phyloP scores from a whole-genome alignment of 108 stramenopile species.

The Cyclostephanos invisitatus region DNA sequence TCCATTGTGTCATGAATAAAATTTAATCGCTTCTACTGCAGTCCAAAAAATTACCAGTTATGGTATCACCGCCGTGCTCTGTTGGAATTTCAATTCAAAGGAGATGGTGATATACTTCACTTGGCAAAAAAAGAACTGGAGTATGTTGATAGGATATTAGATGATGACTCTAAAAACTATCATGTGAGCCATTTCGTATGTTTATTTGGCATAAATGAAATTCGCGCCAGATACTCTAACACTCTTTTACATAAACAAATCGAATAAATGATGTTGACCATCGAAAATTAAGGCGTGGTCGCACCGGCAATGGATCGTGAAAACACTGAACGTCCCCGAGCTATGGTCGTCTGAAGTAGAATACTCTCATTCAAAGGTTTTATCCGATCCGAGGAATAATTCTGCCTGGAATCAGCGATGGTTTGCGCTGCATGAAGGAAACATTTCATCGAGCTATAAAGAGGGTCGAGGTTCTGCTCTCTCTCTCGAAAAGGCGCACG shows the following conservation, averaged over 20 bases:
- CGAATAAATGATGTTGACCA: constrained; percentile 7
- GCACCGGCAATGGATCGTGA: constrained; percentile 91
- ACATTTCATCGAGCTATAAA: constrained; percentile 11
- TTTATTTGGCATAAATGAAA: not conserved
- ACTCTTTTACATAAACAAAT: not conserved
- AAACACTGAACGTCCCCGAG: constrained; percentile 51
- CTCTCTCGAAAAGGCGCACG: constrained; percentile 39
- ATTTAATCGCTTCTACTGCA: constrained; percentile 25
- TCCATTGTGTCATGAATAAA: not conserved
- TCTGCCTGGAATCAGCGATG: constrained; percentile 98
- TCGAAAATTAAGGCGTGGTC: constrained; percentile 75
- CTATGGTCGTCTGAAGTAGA: constrained; percentile 81
- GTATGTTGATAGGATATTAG: constrained; percentile 80
- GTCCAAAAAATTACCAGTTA: constrained; percentile 99
- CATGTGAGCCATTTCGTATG: constrained; percentile 58
- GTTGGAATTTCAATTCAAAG: constrained; percentile 60
- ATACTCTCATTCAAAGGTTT: constrained; percentile 64
- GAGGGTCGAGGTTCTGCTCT: constrained; percentile 32
- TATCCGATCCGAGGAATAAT: constrained; percentile 93
- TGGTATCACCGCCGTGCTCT: constrained; percentile 97
- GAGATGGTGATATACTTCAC: constrained; percentile 26
- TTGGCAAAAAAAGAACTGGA: constrained; percentile 73
- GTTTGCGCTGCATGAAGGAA: constrained; percentile 82
- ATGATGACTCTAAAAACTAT: constrained; percentile 95
- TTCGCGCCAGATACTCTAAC: not conserved